Evolutionary conservation across 2,329 filamentous ascomycete species (phyloP).

Genomic region (Orbilia javanica): DNA sequence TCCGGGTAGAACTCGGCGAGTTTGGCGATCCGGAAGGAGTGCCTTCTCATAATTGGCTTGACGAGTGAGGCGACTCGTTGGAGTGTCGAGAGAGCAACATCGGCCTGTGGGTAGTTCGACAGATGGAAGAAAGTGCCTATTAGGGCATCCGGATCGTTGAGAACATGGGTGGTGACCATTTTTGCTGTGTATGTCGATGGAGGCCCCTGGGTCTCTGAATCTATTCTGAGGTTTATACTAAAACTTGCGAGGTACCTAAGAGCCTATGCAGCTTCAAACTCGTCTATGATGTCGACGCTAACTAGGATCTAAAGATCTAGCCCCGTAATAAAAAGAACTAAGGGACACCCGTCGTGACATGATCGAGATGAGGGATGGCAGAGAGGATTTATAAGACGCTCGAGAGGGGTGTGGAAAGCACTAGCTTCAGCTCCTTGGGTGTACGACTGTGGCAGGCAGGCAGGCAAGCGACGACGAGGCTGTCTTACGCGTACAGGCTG

Average conservation of each 20-base stretch:
- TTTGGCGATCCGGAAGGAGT: constrained; percentile 81
- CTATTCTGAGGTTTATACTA: too few species aligned
- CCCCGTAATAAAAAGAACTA: neutral
- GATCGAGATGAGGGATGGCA: neutral
- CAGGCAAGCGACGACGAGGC: constrained; percentile 36
- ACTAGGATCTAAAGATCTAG: constrained; percentile 3
- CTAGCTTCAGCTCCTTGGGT: constrained; percentile 17
- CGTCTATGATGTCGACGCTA: constrained; percentile 2
- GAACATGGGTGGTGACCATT: constrained; percentile 53
- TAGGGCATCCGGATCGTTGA: constrained; percentile 55
- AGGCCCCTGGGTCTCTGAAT: too few species aligned
- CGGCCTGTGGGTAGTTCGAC: constrained; percentile 70
- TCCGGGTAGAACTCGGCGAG: constrained; percentile 88
- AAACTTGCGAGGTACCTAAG: neutral
- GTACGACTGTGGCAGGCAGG: neutral
- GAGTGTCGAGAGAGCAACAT: constrained; percentile 69
- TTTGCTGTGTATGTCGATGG: too few species aligned
- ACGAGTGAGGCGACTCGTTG: constrained; percentile 87
- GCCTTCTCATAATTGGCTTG: constrained; percentile 93
- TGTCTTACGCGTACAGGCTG: constrained; percentile 56
- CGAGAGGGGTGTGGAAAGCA: constrained; percentile 32
- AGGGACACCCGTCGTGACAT: constrained; percentile 31
- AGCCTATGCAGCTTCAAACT: neutral
- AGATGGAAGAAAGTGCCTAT: constrained; percentile 63
- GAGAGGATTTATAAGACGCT: constrained; percentile 47